Evolutionary conservation across 2,329 filamentous ascomycete species (phyloP), one percentile per base, ranked within the genome.

Genomic region (Sclerotiophoma versabilis): DNA sequence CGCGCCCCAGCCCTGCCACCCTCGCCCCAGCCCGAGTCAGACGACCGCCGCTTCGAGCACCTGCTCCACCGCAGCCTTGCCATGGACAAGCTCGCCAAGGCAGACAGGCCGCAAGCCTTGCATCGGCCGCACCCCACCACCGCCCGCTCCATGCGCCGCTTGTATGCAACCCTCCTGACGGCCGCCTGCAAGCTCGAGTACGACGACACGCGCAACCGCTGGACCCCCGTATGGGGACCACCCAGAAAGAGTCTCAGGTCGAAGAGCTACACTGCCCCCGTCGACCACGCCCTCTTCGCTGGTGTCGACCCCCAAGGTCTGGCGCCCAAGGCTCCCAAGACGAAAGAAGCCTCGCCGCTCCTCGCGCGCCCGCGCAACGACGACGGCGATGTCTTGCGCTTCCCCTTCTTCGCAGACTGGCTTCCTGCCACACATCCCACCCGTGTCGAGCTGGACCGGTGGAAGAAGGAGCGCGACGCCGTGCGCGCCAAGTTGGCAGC

Each of bases 171-270:
- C 20, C 64, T 82, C 6, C 76, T 81, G 45, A 57, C 55, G 2
- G 70, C 77, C 49, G 77, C 76, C 63, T 77, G 79, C 32, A 68
- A 75, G 38, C 72, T 81, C 64, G 69, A 72, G 9, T 79, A 71
- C 62, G 65, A 79, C 58, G 47, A 60, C 1, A 45, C 58, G 25
- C 59, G 53, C 14, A 59, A 62, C 27, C 65, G 56, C 17, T 75
- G 72, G 73, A 56, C 39, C 3, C 59, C 57, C 15, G 42, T 54
- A 27, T 74, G 71, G 70, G 72, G 70, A 2, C 39, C 54, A 14
- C 39, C 49, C n/a, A 46, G 20, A 10, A 57, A 59, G 22, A 23
- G 23, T 22, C 57, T 56, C 23, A 59, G 45, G 14, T 57, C 57
- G 14, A 46, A 26, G 1, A 38, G 59, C 10, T 66, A 69, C 41